Base-by-base conservation (phyloP, 2,329 filamentous ascomycete genomes). In the Alternaria hordeiaustralica region DNA sequence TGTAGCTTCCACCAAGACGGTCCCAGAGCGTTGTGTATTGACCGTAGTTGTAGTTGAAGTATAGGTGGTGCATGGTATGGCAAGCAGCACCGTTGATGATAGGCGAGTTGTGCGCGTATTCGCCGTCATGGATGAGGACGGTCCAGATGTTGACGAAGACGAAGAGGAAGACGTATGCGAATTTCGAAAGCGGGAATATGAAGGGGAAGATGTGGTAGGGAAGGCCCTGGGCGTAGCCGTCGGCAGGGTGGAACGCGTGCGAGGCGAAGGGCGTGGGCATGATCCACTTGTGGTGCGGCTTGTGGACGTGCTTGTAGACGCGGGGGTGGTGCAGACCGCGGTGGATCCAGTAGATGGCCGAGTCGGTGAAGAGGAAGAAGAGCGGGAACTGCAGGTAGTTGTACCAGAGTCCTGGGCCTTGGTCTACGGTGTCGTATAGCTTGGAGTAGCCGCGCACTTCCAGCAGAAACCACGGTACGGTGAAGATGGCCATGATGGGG, bases 201-300 rank as follows among this genome's bases (percentile, higher is more conserved):
- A 97, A 93, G 5, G 94, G 93, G 84, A 95, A 97, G 70, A 97
- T 73, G 83, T 98, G 95, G 84, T 98, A 98, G 1, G 95, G 95
- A 50, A 97, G 79, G 64, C 91, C 92, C 84, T 98, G 95, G 11
- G 89, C 87, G 82, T 91, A 97, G 76, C 95, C 95, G 77, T 98
- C 95, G 56, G 97, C 80, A 1, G 95, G 94, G 84, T 98, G 94
- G 87, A 98, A 98, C 61, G 95, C 95, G 78, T 97, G 92, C 72
- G 91, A 94, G 45, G 95, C 94, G 79, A 89, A 97, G 0, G 95
- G 95, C 4, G 93, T 97, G 4, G 95, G 95, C 93, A 97, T 96
- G 82, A 98, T 97, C 95, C 95, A 98, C 85, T 97, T 97, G 89
- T 98, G 95, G 83, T 98, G 95, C 70, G 94, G 91, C 88, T 98